Conservation (phyloP, 768 basidiomycete species). For the Leucogyrophana mollusca region DNA sequence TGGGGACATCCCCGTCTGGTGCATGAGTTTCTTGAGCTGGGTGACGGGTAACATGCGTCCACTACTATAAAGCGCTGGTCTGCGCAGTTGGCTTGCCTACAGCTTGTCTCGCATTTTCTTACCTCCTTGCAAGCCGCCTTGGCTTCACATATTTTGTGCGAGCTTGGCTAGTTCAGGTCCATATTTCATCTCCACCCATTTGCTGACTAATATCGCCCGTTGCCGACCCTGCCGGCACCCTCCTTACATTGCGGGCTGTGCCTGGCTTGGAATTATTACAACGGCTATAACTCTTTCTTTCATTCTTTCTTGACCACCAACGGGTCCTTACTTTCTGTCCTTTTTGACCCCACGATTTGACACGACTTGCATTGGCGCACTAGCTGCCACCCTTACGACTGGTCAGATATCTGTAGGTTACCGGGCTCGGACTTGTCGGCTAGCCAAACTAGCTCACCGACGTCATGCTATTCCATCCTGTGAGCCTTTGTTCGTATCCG, state of each 20-base stretch:
- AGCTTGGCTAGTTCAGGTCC: not conserved
- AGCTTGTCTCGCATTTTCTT: not conserved
- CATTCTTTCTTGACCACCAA: not conserved
- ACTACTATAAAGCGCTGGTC: not conserved
- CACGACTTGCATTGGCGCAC: conserved; percentile 5
- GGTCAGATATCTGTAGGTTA: conserved; percentile 4
- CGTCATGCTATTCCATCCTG: conserved; percentile 51
- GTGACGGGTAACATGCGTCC: too few species aligned
- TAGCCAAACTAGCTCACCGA: conserved; percentile 13
- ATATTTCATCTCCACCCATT: not conserved
- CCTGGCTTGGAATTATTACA: conserved; percentile 6
- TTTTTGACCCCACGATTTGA: not conserved
- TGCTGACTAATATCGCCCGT: not conserved
- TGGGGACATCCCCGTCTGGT: not conserved
- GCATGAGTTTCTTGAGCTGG: too few species aligned
- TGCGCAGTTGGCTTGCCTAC: not conserved
- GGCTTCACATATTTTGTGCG: not conserved
- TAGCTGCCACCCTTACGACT: not conserved
- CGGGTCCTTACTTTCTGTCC: not conserved
- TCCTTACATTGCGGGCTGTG: not conserved
- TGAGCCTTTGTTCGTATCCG: conserved; percentile 24
- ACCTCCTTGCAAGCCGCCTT: not conserved
- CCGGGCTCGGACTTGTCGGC: not conserved
- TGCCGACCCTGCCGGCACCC: conserved; percentile 3
- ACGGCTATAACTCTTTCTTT: not conserved